Evolutionary conservation across 208 protist species (phyloP).

Genomic region (Acanthamoeba sp.): DNA sequence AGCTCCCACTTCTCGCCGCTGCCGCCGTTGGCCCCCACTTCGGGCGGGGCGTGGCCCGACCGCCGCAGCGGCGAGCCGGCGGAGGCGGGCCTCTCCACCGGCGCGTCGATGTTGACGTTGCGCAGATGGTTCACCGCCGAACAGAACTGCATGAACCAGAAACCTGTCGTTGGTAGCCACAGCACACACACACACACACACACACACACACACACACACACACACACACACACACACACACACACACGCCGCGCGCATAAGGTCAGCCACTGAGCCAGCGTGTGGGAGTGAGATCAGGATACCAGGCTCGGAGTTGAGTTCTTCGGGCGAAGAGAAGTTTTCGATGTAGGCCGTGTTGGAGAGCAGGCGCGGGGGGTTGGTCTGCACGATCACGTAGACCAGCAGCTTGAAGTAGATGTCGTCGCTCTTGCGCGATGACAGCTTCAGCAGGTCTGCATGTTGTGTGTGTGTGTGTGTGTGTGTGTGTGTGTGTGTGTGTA

Average conservation of each 20-base stretch:
- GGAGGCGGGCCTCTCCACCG: neutral
- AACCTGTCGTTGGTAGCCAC: neutral
- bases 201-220: neutral
- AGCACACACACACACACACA: too few species aligned
- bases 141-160: conserved; percentile 57
- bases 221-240: neutral
- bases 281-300: too few species aligned
- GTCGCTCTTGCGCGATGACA: conserved; percentile 30
- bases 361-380: conserved; percentile 50
- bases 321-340: conserved; percentile 27
- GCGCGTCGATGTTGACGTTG: neutral
- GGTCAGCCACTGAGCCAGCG: too few species aligned
- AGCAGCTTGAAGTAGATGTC: conserved; percentile 55
- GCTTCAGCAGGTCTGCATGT: conserved; percentile 64
- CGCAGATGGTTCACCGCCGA: conserved; percentile 25
- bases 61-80: neutral
- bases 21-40: too few species aligned
- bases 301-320: conserved; percentile 59
- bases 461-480: too few species aligned
- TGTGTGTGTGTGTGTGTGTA: conserved; percentile 23
- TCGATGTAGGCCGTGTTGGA: conserved; percentile 60
- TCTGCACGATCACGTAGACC: conserved; percentile 51
- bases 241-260: neutral
- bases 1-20: conserved; percentile 51
- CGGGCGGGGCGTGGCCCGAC: neutral